Base-by-base conservation (phyloP, 2,329 filamentous ascomycete genomes). In the Ceratocystis destructans region DNA sequence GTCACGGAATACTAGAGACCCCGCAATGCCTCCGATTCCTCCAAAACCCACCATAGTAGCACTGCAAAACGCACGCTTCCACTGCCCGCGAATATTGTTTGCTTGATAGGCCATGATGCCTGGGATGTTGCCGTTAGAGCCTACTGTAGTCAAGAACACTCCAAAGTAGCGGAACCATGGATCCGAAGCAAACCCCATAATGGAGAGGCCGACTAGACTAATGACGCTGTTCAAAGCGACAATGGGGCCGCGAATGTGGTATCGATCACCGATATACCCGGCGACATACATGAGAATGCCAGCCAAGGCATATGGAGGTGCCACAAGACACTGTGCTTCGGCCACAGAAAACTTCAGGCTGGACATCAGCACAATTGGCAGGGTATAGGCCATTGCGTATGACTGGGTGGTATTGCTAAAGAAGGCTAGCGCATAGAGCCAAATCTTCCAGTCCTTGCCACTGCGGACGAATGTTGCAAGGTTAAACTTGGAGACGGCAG, bases 61-160 rank as follows among this genome's bases (percentile, higher is more conserved):
- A 68, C 84, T 88, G 73, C 84, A 87, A 70, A 94, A 86, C 0
- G 89, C 89, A 61, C 90, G 84, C 77, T 93, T 95, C 89, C 89
- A 95, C 76, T 94, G 89, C 0, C 89, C 90, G 64, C 88, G 85
- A 72, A 95, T 87, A 75, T 95, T 95, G 76, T 93, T 94, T 53
- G 89, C 88, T 77, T 93, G 89, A 77, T 90, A 94, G 0, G 88
- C 82, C 78, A 95, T 84, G 59, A 84, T 79, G 1, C 84, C 80
- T 0, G 90, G 90, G 3, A 93, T 79, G 73, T 94, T 94, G 70
- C 86, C 82, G 74, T 91, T 91, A 69, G 86, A 85, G 6, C 88
- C 89, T 0, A 87, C 87, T 0, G 87, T 87, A n/a, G 84, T 81
- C 61, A 92, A 76, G 76, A 92, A 92, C 67, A 90, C 81, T 65